phyloP scores from a whole-genome alignment of 768 basidiomycete species.

The Crucibulum laeve region DNA sequence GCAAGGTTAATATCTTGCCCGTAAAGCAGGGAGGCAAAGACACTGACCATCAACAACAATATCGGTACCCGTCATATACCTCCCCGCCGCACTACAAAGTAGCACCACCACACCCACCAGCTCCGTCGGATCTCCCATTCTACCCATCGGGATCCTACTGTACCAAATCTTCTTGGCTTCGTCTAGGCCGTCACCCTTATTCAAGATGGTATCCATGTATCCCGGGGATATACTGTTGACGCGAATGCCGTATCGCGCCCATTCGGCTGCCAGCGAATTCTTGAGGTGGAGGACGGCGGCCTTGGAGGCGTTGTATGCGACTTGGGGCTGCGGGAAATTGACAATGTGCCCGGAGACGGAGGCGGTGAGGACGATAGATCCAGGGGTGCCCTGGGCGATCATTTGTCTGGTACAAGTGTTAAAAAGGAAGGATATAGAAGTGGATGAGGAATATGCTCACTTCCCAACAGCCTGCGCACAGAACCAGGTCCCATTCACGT shows the following conservation, averaged over 20 bases:
- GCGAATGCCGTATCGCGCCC: conserved; percentile 34
- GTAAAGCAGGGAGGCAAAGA: too few relatives aligned
- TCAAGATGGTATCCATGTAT: conserved; percentile 39
- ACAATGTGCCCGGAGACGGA: conserved; percentile 38
- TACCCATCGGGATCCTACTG: conserved; percentile 35
- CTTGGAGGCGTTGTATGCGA: conserved; percentile 39
- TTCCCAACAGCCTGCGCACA: conserved; percentile 37
- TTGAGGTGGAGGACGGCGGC: conserved; percentile 34
- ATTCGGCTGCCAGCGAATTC: conserved; percentile 35
- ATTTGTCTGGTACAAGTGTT: conserved; percentile 24
- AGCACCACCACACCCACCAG: conserved; percentile 32
- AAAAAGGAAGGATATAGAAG: not conserved
- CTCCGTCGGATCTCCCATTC: conserved; percentile 38
- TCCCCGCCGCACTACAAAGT: conserved; percentile 36
- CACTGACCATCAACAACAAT: conserved; percentile 36
- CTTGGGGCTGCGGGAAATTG: conserved; percentile 37
- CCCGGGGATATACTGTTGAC: conserved; percentile 41
- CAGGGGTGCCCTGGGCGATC: conserved; percentile 34
- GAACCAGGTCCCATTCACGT: conserved; percentile 40
- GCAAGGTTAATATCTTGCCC: too few relatives aligned
- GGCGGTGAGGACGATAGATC: conserved; percentile 36
- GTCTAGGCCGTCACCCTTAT: conserved; percentile 26
- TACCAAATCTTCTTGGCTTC: conserved; percentile 30
- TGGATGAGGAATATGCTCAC: conserved; percentile 12
- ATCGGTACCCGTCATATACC: conserved; percentile 39